Conservation (phyloP, 1,139 yeast species). For the Scheffersomyces segobiensis region DNA sequence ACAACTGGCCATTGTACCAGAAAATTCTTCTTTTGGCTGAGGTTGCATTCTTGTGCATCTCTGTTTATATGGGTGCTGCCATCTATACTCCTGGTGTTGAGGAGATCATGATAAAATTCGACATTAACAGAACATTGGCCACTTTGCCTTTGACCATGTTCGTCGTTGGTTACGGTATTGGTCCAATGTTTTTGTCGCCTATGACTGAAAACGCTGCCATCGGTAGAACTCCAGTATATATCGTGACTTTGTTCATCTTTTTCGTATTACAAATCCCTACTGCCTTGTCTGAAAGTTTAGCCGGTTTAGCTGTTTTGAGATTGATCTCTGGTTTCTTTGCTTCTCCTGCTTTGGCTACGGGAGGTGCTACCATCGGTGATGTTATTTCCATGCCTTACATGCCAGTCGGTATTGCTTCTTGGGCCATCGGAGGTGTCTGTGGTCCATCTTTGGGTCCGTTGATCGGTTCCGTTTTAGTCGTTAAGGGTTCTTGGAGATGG, state of each 20-base stretch:
- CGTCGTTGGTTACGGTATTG: constrained; percentile 9
- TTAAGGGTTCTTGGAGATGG: constrained; percentile 12
- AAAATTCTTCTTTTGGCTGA: constrained; percentile 2
- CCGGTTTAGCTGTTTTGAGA: constrained; percentile 26
- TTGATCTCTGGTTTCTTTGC: constrained; percentile 31
- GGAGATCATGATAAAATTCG: constrained; percentile 4
- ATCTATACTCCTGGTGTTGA: constrained; percentile 9
- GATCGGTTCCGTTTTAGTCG: constrained; percentile 11
- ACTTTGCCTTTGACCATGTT: constrained; percentile 8
- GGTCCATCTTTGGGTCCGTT: constrained; percentile 16
- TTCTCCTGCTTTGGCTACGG: constrained; percentile 30
- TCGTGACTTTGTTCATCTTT: constrained; percentile 22
- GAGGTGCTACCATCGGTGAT: constrained; percentile 33
- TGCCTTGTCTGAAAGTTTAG: constrained; percentile 25
- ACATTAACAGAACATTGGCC: constrained; percentile 3
- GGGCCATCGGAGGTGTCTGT: constrained; percentile 13
- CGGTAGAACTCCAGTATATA: constrained; percentile 48
- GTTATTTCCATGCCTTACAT: constrained; percentile 11
- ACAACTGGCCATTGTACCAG: constrained; percentile 6
- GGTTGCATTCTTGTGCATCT: constrained; percentile 4
- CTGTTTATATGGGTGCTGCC: constrained; percentile 8
- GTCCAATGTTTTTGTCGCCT: constrained; percentile 9
- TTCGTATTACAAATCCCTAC: constrained; percentile 24
- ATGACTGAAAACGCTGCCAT: constrained; percentile 23
- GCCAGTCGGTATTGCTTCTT: constrained; percentile 11